Percentiles rank a stretch among this genome's conserved stretches.
These are phyloP conservation scores for Parathielavia hyrcaniae DNA, from an alignment of 495 filamentous ascomycete genomes.

Conservation along the genomic window DNA sequence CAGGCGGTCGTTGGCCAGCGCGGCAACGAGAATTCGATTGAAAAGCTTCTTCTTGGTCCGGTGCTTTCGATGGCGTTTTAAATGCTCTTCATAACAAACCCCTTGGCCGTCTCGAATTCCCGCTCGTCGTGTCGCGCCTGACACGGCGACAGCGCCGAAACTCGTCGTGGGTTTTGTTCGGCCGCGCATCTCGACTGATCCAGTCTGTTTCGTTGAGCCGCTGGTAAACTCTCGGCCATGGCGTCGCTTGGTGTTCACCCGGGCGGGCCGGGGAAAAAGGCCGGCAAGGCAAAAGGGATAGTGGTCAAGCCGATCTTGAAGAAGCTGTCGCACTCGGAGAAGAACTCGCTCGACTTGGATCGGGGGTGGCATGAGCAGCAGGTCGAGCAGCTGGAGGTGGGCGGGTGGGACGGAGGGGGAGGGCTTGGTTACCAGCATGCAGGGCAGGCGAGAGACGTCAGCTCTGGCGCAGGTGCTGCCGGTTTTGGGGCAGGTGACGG, in stretches of 20 bases:
- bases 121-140: constrained; percentile 29
- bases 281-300: constrained; percentile 39
- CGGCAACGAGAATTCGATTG: not conserved
- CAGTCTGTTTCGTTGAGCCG: not conserved
- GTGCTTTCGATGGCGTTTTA: not conserved
- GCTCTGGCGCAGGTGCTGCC: constrained; percentile 21
- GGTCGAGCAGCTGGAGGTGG: constrained; percentile 29
- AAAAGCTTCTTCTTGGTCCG: not conserved
- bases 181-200: not conserved
- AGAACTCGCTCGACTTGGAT: constrained; percentile 50
- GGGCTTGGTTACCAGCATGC: constrained; percentile 17
- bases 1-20: not conserved
- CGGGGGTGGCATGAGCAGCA: constrained; percentile 46
- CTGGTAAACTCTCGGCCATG: constrained; percentile 26
- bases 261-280: constrained; percentile 33
- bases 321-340: constrained; percentile 48
- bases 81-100: constrained; percentile 1
- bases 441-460: constrained; percentile 28
- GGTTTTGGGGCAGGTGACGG: constrained; percentile 2
- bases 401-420: constrained; percentile 18
- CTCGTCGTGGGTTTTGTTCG: not conserved
- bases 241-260: constrained; percentile 32
- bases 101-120: constrained; percentile 26
- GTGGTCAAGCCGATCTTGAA: constrained; percentile 51
- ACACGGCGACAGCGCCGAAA: constrained; percentile 26